Percentiles rank a stretch among this genome's conserved stretches.
These are phyloP conservation scores for Sparassis latifolia DNA, from an alignment of 1,284 basidiomycete species.

Conservation along the genomic window DNA sequence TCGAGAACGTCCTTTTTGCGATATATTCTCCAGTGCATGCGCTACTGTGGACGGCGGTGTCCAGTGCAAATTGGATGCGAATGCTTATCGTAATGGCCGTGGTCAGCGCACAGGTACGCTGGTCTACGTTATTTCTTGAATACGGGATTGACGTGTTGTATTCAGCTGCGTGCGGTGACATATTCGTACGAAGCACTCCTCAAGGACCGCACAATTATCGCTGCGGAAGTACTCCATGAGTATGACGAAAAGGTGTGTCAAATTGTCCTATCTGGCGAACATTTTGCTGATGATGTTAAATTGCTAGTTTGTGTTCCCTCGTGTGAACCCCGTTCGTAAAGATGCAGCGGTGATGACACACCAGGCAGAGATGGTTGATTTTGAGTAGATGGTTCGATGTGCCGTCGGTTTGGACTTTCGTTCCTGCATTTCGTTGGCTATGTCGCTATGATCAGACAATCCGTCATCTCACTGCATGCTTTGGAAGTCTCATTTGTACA, in stretches of 20 bases:
- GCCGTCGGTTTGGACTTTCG: too few relatives aligned
- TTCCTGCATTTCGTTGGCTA: too few relatives aligned
- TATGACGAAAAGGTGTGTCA: constrained; percentile 68
- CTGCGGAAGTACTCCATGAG: constrained; percentile 80
- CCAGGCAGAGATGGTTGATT: constrained; percentile 62
- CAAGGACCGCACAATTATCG: constrained; percentile 72
- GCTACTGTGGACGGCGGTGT: constrained; percentile 65
- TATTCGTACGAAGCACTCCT: constrained; percentile 56
- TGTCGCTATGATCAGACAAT: too few relatives aligned
- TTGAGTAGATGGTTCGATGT: too few relatives aligned
- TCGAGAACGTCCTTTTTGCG: constrained; percentile 63
- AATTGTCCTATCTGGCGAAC: not conserved
- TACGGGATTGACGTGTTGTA: not conserved
- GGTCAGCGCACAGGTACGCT: constrained; percentile 54
- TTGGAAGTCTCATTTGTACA: too few relatives aligned
- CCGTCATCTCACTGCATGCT: too few relatives aligned
- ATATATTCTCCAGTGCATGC: constrained; percentile 75
- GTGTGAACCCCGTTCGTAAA: constrained; percentile 64
- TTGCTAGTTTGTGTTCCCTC: constrained; percentile 73
- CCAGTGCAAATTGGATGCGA: constrained; percentile 67
- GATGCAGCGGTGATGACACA: constrained; percentile 84
- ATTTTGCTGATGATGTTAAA: constrained; percentile 3
- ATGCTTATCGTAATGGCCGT: constrained; percentile 60
- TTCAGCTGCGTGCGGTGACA: constrained; percentile 44
- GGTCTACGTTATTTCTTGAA: not conserved